A percentile compares a stretch with the other conserved stretches of the same genome.
Evolutionary conservation across 768 basidiomycete species (phyloP).

Genomic region (Gymnopilus junonius): DNA sequence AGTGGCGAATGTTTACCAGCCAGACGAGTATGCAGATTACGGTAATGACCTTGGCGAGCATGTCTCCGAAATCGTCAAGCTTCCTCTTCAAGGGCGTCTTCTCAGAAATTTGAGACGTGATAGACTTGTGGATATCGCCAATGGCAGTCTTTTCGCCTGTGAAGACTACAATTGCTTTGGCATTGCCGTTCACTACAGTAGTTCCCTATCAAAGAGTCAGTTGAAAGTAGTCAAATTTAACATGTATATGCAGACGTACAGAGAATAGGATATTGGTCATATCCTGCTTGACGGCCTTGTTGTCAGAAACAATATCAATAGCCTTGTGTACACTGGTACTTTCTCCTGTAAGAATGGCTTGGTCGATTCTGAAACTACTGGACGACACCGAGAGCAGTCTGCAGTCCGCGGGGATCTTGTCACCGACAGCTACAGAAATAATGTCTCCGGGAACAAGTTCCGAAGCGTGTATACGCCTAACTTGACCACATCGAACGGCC

Average conservation of each 20-base stretch:
- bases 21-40: conserved; percentile 98
- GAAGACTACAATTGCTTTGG: conserved; percentile 83
- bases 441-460: conserved; percentile 96
- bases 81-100: conserved; percentile 98
- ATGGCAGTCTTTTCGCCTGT: conserved; percentile 91
- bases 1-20: conserved; percentile 96
- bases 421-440: conserved; percentile 87
- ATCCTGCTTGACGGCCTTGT: conserved; percentile 92
- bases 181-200: conserved; percentile 93
- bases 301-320: conserved; percentile 67
- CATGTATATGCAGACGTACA: conserved; percentile 44
- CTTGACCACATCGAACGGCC: conserved; percentile 74
- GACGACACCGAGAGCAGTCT: conserved; percentile 88
- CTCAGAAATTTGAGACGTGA: conserved; percentile 89
- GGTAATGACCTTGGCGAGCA: conserved; percentile 95
- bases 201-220: conserved; percentile 66
- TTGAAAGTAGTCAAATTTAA: conserved; percentile 1
- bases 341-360: conserved; percentile 97
- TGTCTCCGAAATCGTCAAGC: conserved; percentile 97
- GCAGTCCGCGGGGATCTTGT: conserved; percentile 96
- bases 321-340: conserved; percentile 88
- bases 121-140: conserved; percentile 97
- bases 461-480: conserved; percentile 79
- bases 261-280: conserved; percentile 98
- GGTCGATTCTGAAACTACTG: conserved; percentile 93